These are phyloP conservation scores for Nectriaceae sp. DNA, from an alignment of 2,329 filamentous ascomycete genomes.

Conservation along the genomic window DNA sequence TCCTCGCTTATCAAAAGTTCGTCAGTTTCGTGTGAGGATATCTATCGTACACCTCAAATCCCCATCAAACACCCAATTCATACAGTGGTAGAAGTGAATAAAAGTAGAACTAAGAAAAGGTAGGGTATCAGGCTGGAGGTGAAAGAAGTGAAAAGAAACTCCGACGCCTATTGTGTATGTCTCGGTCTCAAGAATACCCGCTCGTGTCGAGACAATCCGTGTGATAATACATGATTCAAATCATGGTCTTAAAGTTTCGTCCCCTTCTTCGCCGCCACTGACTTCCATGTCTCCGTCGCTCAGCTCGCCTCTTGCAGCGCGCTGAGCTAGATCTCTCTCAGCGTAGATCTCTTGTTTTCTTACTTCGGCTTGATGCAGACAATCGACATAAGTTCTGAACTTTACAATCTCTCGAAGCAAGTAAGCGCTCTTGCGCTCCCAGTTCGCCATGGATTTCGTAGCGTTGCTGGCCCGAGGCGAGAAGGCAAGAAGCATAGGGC, in stretches of 20 bases:
- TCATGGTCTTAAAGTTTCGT: constrained; percentile 37
- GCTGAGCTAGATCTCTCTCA: constrained; percentile 55
- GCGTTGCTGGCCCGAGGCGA: constrained; percentile 81
- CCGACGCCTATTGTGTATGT: constrained; percentile 10
- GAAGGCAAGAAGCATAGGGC: constrained; percentile 86
- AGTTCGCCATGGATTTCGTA: constrained; percentile 87
- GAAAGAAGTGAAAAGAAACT: constrained; percentile 9
- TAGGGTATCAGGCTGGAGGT: constrained; percentile 24
- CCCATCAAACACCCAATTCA: constrained; percentile 14
- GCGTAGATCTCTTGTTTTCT: constrained; percentile 72
- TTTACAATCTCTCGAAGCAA: constrained; percentile 93
- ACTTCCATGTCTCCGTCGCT: constrained; percentile 42
- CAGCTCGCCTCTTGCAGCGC: constrained; percentile 50
- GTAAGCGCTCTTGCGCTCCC: constrained; percentile 95
- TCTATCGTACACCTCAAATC: constrained; percentile 1
- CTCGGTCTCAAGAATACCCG: constrained; percentile 2
- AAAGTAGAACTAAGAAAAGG: constrained; percentile 17
- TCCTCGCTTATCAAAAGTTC: constrained; percentile 4
- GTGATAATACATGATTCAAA: constrained; percentile 16
- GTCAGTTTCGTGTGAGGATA: constrained; percentile 3
- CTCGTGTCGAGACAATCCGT: constrained; percentile 8
- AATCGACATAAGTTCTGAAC: constrained; percentile 93
- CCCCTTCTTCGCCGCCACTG: constrained; percentile 36
- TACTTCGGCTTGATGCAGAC: constrained; percentile 68
- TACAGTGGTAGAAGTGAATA: constrained; percentile 23